These are phyloP conservation scores for Fraxinus angustifolia DNA, from an alignment of 305 asterid genomes.

Conservation along the genomic window DNA sequence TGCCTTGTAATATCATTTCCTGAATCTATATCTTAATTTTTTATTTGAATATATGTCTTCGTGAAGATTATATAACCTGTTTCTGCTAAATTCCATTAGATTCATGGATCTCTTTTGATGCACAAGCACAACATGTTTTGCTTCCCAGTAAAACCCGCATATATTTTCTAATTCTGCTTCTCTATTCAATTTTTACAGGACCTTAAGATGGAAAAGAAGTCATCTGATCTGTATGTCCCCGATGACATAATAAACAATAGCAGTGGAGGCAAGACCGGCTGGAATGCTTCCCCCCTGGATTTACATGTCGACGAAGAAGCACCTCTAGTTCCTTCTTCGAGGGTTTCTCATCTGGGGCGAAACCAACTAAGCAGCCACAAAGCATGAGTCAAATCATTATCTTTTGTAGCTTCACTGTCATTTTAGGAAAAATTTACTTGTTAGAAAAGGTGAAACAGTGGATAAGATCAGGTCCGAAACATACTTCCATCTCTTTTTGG, in stretches of 20 bases:
- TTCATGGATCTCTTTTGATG: neutral
- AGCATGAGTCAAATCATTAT: neutral
- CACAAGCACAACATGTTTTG: neutral
- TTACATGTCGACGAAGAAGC: constrained; percentile 42
- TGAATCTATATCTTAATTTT: neutral
- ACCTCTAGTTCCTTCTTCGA: constrained; percentile 24
- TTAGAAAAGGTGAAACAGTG: constrained; percentile 2
- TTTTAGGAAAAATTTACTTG: neutral
- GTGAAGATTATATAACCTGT: neutral
- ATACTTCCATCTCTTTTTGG: neutral
- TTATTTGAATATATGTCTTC: neutral
- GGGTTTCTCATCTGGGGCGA: constrained; percentile 47
- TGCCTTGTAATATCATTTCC: neutral
- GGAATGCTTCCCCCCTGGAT: constrained; percentile 31
- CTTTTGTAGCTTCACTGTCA: constrained; percentile 4
- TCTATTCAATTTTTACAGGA: neutral
- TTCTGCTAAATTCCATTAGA: neutral
- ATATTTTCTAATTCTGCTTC: neutral
- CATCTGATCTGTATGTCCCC: constrained; percentile 33
- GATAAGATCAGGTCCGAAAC: neutral
- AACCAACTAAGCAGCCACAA: constrained; percentile 37
- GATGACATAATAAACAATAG: constrained; percentile 33
- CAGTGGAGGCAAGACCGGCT: constrained; percentile 28
- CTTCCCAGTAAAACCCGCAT: neutral
- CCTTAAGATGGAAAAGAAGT: constrained; percentile 37